Evolutionary conservation across 2,329 filamentous ascomycete genomes (phyloP).

Genomic region (Leptoxyphium fumago): DNA sequence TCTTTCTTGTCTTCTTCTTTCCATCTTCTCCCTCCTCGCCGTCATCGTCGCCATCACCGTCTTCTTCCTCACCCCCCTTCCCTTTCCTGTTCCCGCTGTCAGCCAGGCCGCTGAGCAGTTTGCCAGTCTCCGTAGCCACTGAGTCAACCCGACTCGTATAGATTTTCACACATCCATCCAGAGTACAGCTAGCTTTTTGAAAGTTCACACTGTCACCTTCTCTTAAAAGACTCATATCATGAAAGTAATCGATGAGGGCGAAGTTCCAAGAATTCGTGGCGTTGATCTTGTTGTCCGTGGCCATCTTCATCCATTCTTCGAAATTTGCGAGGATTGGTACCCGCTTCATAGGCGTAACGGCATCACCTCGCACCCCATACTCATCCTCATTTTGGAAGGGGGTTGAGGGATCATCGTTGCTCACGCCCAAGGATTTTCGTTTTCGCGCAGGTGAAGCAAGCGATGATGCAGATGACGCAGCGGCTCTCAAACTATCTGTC

Average conservation of each 20-base stretch:
- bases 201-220: slow-evolving; percentile 97
- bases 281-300: slow-evolving; percentile 94
- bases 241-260: slow-evolving; percentile 98
- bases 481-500: slow-evolving; percentile 79
- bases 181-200: slow-evolving; percentile 91
- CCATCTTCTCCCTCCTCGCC: slow-evolving; percentile 30
- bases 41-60: slow-evolving; percentile 46
- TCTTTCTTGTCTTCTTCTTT: slow-evolving; percentile 55
- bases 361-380: slow-evolving; percentile 49
- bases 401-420: slow-evolving; percentile 16
- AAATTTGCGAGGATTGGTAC: slow-evolving; percentile 95
- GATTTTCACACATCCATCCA: slow-evolving; percentile 97
- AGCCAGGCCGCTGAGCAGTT: slow-evolving; percentile 81
- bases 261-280: slow-evolving; percentile 98
- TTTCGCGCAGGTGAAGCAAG: slow-evolving; percentile 49
- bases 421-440: slow-evolving; percentile 37
- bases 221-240: slow-evolving; percentile 94
- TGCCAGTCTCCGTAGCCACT: slow-evolving; percentile 92
- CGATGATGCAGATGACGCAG: slow-evolving; percentile 47
- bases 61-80: slow-evolving; percentile 25
- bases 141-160: slow-evolving; percentile 98
- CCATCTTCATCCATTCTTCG: slow-evolving; percentile 99
- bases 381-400: slow-evolving; percentile 39
- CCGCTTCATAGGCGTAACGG: slow-evolving; percentile 88
- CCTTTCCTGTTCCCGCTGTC: slow-evolving; percentile 56